Evolutionary conservation across 768 basidiomycete genomes (phyloP), one percentile per base, ranked within the genome.

Genomic region (Cubamyces sp.): DNA sequence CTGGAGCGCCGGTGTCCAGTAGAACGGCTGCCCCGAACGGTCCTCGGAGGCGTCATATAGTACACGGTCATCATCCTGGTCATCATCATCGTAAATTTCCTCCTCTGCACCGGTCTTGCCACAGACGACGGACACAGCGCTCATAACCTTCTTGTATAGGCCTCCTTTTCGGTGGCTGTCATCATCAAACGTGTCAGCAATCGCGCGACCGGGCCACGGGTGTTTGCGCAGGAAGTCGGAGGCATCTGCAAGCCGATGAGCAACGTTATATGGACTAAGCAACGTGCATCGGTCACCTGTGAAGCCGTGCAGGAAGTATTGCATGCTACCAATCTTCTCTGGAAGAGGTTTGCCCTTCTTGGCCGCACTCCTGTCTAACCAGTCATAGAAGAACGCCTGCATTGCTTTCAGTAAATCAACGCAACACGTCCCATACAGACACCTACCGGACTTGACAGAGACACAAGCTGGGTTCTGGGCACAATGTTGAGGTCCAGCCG

Each of bases 311-410:
- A 95, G 75, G 75, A 96, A 96, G 57, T 85, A 87, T 69, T 96
- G 94, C 85, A 94, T 88, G 68, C 90, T 92, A 8, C 94, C 94
- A 52, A 94, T 88, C 76, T 96, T 96, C 61, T 91, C 91, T 23
- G 92, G 92, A 19, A 95, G 73, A 1, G 83, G 81, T 69, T 93
- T 92, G 6, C 90, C 91, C 68, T 94, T 93, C 76, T 92, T 94
- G 11, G 82, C 82, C 4, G 84, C 90, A 70, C 77, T 91, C 61
- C 92, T 80, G 68, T 96, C 94, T 28, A 94, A 77, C 92, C 92
- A 96, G 69, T 94, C 91, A 67, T 96, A 96, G 74, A 91, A 96
- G 75, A 96, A 96, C 5, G 92, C 90, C 86, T 93, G 65, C 6
- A 6, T 2, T 11, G 21, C 21, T 18, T 30, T 15, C 52, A 15